Evolutionary conservation across 768 basidiomycete species (phyloP), one percentile per base, ranked within the genome.

Genomic region (Podaxis carcinomalis): DNA sequence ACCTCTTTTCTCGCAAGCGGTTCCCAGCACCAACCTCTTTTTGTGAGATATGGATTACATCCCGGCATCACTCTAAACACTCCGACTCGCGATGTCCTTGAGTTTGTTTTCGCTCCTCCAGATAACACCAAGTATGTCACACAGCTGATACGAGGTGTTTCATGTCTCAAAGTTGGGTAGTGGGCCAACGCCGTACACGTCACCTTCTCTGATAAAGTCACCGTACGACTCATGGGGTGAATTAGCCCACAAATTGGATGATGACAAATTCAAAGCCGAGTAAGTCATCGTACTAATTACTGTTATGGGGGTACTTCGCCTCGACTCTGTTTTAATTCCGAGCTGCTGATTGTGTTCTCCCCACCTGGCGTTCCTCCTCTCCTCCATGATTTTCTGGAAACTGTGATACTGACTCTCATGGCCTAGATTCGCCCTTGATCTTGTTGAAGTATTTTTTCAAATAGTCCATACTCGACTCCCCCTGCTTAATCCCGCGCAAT

Each of bases 371-470:
- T 62, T 58, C 58, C 44, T 57, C 58, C 63, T 65, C 64, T 52
- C 61, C 49, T 61, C 56, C 39, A 51, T 61, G 56, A 59, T 64
- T 54, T 59, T 51, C 63, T 60, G 40, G 63, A 56, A 28, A 51
- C 62, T 55, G 25, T 25, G 36, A 40, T 44, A 51, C 62, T 62
- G 46, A 65, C 64, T 60, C 51, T 56, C 59, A 51, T 65, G 66
- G 55, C 62, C 59, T 69, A 97, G 95, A 74, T 92, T 98, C 68
- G 90, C 93, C 2, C 84, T 90, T 56, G 94, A 98, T 75, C 87
- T 97, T 56, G 87, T 96, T 68, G 93, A 97, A 74, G 93, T 95
- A 49, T 98, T 89, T 76, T 95, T 96, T 72, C 92, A 95, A 73
- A 91, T 92, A 62, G 90, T 92, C 42, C 93, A 95, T 73, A 89